Evolutionary conservation across 257 asterid species (phyloP), one percentile per base, ranked within the genome.

Genomic region (Leonotis leonurus): DNA sequence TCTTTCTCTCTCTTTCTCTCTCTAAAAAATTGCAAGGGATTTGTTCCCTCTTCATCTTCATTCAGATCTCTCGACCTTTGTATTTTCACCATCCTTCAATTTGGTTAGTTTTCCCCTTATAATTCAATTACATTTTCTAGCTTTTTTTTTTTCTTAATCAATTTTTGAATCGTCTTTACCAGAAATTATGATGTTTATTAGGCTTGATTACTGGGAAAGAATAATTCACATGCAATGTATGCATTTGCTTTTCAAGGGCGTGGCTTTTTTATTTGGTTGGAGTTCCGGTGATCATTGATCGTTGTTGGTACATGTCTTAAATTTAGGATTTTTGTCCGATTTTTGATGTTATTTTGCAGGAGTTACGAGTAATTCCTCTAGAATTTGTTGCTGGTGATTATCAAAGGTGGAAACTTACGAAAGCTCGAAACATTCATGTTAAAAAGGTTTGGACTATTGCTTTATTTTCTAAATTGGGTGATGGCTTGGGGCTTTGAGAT

Each of bases 361-460:
- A 59, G 60, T 67, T 71, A 11, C 62, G 33, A 64, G 60, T 66
- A 43, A 60, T 59, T 78, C 69, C 50, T n/a, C 40, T 46, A 59
- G 61, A 53, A 51, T 46, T 59, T 59, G n/a, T 74, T 49, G 45
- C 66, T 76, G 77, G 75, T 46, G 75, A 66, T 69, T 64, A 62
- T 64, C 56, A 65, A 77, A 82, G 85, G 70, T 62, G 61, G 69
- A 50, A 49, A 43, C 78, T 75, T 65, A 67, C 50, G 72, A 59
- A 76, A 74, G 35, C 66, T 67, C 60, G 74, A 69, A 67, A 45
- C 58, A 44, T 76, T 78, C 81, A 79, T 79, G 85, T 49, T 81
- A 66, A 72, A 78, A 73, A 60, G 84, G 87, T 77, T 41, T 12
- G 63, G 20, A 29, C 16, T 52, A 57, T 39, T 54, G 30, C 22